Evolutionary conservation across 495 filamentous ascomycete genomes (phyloP), one percentile per base, ranked within the genome.

Genomic region (Aspergillus nanangensis): DNA sequence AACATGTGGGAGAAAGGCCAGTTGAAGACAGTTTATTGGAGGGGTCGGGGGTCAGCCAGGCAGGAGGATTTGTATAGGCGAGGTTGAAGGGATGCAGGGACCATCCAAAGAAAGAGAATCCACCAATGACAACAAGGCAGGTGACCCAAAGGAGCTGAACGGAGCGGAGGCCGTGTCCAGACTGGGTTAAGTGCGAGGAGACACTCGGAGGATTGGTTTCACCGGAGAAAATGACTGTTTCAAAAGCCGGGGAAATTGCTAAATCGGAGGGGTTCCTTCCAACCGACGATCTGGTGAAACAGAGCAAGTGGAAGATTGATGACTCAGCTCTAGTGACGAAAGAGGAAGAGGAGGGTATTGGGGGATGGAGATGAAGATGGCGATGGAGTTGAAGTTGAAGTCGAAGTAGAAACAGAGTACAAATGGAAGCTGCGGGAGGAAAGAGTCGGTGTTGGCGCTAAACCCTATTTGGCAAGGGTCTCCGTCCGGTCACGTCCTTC

Each of bases 401-500:
- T n/a, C n/a, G n/a, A n/a, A n/a, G n/a, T n/a, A n/a, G n/a, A n/a
- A n/a, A n/a, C n/a, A n/a, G n/a, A n/a, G n/a, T n/a, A n/a, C n/a
- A n/a, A n/a, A n/a, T n/a, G n/a, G n/a, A n/a, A n/a, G n/a, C n/a
- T n/a, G n/a, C n/a, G n/a, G n/a, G n/a, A n/a, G n/a, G n/a, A n/a
- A n/a, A n/a, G n/a, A n/a, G 17, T 7, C n/a, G 4, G 4, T 21
- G 40, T 23, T 13, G 37, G 19, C 22, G 31, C 41, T 49, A 45
- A 47, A 7, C 53, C 38, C 10, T 1, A 21, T 56, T 17, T 8
- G 45, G 31, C 20, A 38, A 40, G 53, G 53, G 41, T 10, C 14
- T 40, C 14, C 17, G 18, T 13, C 31, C 23, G 44, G 32, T 18
- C 24, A 13, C 35, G 1, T 19, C 13, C 4, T n/a, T 37, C 53